Evolutionary conservation across 2,329 filamentous ascomycete species (phyloP), one percentile per base, ranked within the genome.

Genomic region (Nothopassalora personata): DNA sequence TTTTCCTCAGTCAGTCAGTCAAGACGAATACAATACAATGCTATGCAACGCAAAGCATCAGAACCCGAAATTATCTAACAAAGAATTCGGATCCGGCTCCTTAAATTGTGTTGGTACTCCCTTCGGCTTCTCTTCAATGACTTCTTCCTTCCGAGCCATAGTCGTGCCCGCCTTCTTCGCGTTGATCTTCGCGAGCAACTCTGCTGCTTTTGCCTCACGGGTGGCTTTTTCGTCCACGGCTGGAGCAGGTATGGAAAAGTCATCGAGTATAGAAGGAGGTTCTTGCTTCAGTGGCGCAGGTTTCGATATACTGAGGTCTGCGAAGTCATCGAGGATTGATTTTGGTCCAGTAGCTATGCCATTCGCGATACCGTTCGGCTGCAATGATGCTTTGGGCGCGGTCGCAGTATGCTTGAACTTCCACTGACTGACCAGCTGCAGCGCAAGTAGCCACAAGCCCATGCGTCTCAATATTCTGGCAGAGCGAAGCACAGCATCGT

Each of bases 31-130:
- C 23, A 3, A 23, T 23, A 3, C 23, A 23, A 23, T 23, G 23
- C 34, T 9, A 36, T 15, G 34, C 34, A 10, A 36, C 10, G 34
- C 34, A 11, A 36, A 9, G 34, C 10, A 54, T 56, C 45, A 97
- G 71, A 97, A 94, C 1, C 93, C 93, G 81, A 97, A 97, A 72
- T 84, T 92, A 79, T 97, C 93, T 67, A 97, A 79, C 70, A 99
- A 76, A 60, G 90, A 93, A 72, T 85, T 90, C 30, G 89, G 83
- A 76, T 96, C 91, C n/a, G 94, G 94, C 74, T 99, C 94, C 67
- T 95, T 83, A 72, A 97, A 97, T 63, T 87, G 86, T 19, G 88
- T 91, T 1, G 91, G 86, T 15, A 86, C 81, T 28, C 46, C 13
- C 46, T 49, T 49, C 13, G 83, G 80, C 68, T 87, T 82, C 61